A percentile compares a stretch with the other conserved stretches of the same genome.
phyloP scores from a whole-genome alignment of 2,329 filamentous ascomycete species.

The Colletotrichum orchidophilum region DNA sequence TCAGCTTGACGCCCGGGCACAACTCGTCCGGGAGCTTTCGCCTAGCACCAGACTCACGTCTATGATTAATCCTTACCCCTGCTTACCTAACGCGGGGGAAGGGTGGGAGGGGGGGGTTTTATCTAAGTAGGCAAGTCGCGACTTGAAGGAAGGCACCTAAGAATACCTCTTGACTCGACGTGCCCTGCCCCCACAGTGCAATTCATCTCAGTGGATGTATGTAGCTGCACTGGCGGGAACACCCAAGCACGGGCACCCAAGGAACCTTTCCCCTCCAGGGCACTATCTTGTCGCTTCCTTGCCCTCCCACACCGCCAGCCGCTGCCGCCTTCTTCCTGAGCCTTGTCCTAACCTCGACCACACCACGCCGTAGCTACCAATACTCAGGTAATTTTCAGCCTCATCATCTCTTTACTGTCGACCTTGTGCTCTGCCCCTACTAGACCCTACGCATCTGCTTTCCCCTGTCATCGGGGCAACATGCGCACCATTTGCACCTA shows the following conservation, averaged over 20 bases:
- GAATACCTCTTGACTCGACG: neutral
- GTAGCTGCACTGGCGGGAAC: neutral
- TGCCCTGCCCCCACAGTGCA: neutral
- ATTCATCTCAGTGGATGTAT: neutral
- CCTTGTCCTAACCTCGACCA: constrained; percentile 7
- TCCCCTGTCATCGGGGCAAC: constrained; percentile 10
- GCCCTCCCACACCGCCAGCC: constrained; percentile 1
- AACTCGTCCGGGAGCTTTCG: no score
- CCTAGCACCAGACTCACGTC: no score
- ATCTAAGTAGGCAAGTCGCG: neutral
- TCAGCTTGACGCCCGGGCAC: no score
- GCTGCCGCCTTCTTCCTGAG: neutral
- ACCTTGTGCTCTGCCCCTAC: neutral
- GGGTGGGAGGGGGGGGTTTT: no score
- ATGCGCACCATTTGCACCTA: constrained; percentile 23
- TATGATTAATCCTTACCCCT: no score
- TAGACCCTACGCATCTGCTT: neutral
- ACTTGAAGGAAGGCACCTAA: neutral
- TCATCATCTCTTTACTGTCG: neutral
- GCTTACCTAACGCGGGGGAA: no score
- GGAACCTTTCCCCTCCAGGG: neutral
- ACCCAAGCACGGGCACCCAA: neutral
- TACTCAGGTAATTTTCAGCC: constrained; percentile 10
- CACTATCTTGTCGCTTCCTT: neutral
- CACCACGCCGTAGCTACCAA: neutral